Evolutionary conservation across 306 rosid genomes (phyloP).

Genomic region (Medicago truncatula): DNA sequence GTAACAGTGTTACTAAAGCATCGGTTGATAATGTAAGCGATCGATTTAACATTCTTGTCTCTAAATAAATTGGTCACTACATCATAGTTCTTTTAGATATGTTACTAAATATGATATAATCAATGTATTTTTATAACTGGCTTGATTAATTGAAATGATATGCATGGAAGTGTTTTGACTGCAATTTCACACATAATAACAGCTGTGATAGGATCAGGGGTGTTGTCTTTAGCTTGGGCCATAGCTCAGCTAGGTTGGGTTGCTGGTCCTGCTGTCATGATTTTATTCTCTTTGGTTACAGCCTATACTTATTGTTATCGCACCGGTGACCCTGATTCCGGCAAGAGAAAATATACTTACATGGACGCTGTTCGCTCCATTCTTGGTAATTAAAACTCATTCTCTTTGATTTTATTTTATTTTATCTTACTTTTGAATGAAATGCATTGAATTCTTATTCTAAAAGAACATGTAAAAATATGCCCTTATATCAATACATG

Average conservation of each 20-base stretch:
- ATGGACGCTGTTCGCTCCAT: conserved; percentile 65
- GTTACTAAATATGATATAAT: too few relatives aligned
- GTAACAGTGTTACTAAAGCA: too few relatives aligned
- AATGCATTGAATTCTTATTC: too few relatives aligned
- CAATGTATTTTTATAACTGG: too few relatives aligned
- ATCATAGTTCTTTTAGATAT: too few relatives aligned
- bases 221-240: conserved; percentile 71
- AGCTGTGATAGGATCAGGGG: conserved; percentile 72
- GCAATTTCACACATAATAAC: conserved; percentile 72
- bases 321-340: conserved; percentile 44
- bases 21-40: too few relatives aligned
- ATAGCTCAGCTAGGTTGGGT: conserved; percentile 72
- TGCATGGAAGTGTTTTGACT: conserved; percentile 62
- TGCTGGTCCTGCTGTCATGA: conserved; percentile 68
- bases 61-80: too few relatives aligned
- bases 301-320: conserved; percentile 60
- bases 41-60: too few relatives aligned
- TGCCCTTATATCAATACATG: too few relatives aligned
- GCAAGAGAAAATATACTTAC: conserved; percentile 63
- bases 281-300: conserved; percentile 52
- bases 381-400: conserved; percentile 47
- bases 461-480: too few relatives aligned
- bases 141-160: neutral
- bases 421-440: too few relatives aligned
- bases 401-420: too few relatives aligned